A percentile compares a stretch with the other conserved stretches of the same genome.
These are phyloP conservation scores for Samsoniella hepiali DNA, from an alignment of 2,329 filamentous ascomycete species.

Conservation along the genomic window DNA sequence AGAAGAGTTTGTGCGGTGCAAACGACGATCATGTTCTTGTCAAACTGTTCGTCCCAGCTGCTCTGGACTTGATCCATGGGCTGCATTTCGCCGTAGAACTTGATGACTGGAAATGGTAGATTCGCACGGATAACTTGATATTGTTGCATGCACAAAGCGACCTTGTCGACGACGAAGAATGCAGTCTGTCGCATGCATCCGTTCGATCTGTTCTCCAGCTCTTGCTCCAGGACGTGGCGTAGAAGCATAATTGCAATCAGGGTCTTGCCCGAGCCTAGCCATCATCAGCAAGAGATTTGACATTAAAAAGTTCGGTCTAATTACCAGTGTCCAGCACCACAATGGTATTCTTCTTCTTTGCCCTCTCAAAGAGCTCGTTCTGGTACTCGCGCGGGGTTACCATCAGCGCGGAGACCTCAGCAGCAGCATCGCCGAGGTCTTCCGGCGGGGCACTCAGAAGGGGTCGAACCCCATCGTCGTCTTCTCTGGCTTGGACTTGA, in stretches of 20 bases:
- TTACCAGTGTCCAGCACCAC: slow-evolving; percentile 87
- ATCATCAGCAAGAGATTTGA: slow-evolving; percentile 14
- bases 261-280: slow-evolving; percentile 81
- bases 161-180: slow-evolving; percentile 89
- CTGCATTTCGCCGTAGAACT: slow-evolving; percentile 69
- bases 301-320: not conserved
- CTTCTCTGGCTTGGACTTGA: not conserved
- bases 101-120: slow-evolving; percentile 69
- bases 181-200: slow-evolving; percentile 63
- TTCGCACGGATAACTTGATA: slow-evolving; percentile 77
- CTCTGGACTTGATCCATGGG: slow-evolving; percentile 38
- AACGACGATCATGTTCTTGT: slow-evolving; percentile 76
- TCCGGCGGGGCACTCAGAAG: not conserved
- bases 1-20: slow-evolving; percentile 88
- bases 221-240: slow-evolving; percentile 69
- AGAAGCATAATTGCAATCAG: slow-evolving; percentile 89
- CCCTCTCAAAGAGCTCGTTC: slow-evolving; percentile 82
- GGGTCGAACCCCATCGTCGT: not conserved
- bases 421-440: not conserved
- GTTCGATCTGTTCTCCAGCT: slow-evolving; percentile 64
- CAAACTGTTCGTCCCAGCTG: slow-evolving; percentile 52
- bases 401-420: not conserved
- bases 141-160: slow-evolving; percentile 88
- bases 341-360: slow-evolving; percentile 81
- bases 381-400: slow-evolving; percentile 85